These are phyloP conservation scores for Ascochyta koolunga DNA, from an alignment of 2,329 filamentous ascomycete genomes.

Conservation along the genomic window DNA sequence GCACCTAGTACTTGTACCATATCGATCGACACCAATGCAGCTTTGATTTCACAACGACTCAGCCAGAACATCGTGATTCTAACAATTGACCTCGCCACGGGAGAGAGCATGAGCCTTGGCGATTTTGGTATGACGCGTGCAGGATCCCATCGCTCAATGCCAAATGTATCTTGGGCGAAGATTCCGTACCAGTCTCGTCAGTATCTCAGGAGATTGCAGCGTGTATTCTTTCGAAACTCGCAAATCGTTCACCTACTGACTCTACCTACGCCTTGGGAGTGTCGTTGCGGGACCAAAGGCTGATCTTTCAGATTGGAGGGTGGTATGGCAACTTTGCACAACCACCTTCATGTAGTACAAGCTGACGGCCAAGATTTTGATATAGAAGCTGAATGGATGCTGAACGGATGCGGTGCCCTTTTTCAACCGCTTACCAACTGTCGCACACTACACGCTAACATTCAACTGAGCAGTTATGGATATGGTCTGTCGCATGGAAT, in stretches of 20 bases:
- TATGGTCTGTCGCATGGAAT: not conserved
- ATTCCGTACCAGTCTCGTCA: no score
- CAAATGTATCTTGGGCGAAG: no score
- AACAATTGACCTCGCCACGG: not conserved
- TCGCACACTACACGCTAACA: not conserved
- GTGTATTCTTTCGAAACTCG: no score
- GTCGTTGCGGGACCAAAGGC: not conserved
- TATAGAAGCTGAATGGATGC: not conserved
- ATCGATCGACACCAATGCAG: slow-evolving; percentile 38
- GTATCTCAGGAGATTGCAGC: no score
- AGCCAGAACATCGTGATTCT: not conserved
- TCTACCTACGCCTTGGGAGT: not conserved
- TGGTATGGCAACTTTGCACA: not conserved
- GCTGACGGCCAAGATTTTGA: not conserved
- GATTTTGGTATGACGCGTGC: no score
- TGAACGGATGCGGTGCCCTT: no score
- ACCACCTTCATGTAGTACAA: not conserved
- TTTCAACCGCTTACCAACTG: not conserved
- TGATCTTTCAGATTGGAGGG: not conserved
- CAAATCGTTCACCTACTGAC: no score
- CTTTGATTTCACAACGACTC: slow-evolving; percentile 23
- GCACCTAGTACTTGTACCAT: slow-evolving; percentile 38
- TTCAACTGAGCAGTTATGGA: not conserved
- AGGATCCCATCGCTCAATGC: no score
- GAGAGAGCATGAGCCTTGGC: not conserved